A percentile compares a stretch with the other conserved stretches of the same genome.
Evolutionary conservation across 306 rosid species (phyloP).

Genomic region (Cyamopsis tetragonoloba): DNA sequence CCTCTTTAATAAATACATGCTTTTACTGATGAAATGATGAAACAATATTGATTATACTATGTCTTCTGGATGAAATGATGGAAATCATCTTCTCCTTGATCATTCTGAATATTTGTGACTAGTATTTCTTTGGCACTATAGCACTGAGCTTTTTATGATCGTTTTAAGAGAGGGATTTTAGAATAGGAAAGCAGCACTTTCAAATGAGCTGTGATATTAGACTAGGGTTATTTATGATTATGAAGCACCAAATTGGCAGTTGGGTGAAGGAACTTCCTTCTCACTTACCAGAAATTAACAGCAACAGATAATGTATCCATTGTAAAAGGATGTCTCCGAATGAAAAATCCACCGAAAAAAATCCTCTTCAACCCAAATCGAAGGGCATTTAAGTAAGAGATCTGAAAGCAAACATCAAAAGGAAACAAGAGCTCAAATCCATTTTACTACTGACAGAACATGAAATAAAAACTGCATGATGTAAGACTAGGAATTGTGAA

Average conservation of each 20-base stretch:
- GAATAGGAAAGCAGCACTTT: not conserved
- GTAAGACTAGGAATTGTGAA: not conserved
- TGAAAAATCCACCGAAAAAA: constrained; percentile 90
- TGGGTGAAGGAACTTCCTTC: not conserved
- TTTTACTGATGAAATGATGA: constrained; percentile 9
- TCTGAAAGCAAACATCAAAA: constrained; percentile 40
- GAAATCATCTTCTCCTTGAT: not conserved
- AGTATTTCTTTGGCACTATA: not conserved
- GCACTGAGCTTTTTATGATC: not conserved
- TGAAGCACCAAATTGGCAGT: not conserved
- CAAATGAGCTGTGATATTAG: not conserved
- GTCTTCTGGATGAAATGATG: not conserved
- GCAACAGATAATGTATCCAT: constrained; percentile 97
- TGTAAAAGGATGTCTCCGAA: constrained; percentile 77
- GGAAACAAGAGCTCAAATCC: constrained; percentile 20
- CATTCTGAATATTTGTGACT: not conserved
- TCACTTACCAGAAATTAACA: constrained; percentile 81
- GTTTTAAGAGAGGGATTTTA: not conserved
- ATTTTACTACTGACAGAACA: not conserved
- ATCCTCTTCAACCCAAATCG: constrained; percentile 93
- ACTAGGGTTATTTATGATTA: not conserved
- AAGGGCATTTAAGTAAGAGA: constrained; percentile 90
- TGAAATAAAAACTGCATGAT: not conserved
- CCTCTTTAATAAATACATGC: not conserved
- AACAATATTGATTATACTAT: not conserved